Base-by-base conservation (phyloP, 805 yeast species). In the Spathaspora gorwiae region DNA sequence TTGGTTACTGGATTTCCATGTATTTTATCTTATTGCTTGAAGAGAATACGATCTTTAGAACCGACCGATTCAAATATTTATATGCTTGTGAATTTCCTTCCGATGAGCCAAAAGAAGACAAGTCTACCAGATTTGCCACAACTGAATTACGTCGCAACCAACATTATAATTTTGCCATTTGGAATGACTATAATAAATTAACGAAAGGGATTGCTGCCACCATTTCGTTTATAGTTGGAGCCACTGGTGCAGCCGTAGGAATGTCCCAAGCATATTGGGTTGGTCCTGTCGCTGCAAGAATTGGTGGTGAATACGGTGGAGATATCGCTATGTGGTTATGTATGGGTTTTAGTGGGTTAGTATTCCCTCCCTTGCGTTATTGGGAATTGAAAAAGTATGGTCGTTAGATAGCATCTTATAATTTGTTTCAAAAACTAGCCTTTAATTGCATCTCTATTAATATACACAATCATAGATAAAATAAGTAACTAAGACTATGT, bases 1-100 rank as follows among this genome's bases (percentile, higher is more conserved):
- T 88, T 47, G 95, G 95, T 1, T 88, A 88, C 65, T 88, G 96
- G 96, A 79, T 87, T 45, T 79, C 90, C 47, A 86, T 88, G 67
- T 89, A 88, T 61, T 79, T 83, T 54, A 76, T 79, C n/a, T 60
- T 88, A 38, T 64, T 87, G 31, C 47, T 87, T 2, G 87, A 85
- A 52, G 96, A 88, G 60, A 87, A 87, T 56, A 46, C 74, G 4
- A 72, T 87, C 13, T 88, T 88, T 68, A 75, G 96, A 58, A 73
- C 80, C 38, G 52, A 62, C 39, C 54, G 66, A 36, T 64, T 66
- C 48, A 48, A 49, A 14, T 62, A 68, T 50, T 55, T 68, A 44
- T 68, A 55, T 50, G 57, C 59, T 7, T 55, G 56, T 37, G 73
- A 68, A 48, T 62, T 65, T 43, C 56, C 53, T 11, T 27, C 14